A percentile compares a stretch with the other conserved stretches of the same genome.
Conservation (phyloP, 2,329 filamentous ascomycete genomes). For the Pseudonectria buxi region DNA sequence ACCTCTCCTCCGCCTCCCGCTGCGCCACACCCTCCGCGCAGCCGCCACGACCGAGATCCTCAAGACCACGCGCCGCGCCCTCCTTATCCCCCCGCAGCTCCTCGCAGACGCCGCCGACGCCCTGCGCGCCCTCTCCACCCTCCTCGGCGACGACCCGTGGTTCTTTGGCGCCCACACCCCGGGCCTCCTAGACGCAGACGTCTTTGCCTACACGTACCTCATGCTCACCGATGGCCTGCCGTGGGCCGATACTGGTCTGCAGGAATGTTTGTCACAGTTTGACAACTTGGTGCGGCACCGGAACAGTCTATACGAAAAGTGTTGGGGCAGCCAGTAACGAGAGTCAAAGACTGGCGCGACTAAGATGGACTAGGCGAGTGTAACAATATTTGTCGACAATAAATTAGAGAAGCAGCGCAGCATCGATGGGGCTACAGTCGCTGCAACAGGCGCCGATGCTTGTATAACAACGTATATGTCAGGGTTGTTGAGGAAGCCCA, state of each 20-base stretch:
- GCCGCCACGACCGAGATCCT: slow-evolving; percentile 72
- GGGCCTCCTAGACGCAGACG: slow-evolving; percentile 74
- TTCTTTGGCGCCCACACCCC: slow-evolving; percentile 49
- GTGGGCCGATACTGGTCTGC: slow-evolving; percentile 59
- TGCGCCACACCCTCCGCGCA: slow-evolving; percentile 59
- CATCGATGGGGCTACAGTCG: too few relatives aligned
- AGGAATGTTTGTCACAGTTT: slow-evolving; percentile 47
- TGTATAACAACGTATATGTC: too few relatives aligned
- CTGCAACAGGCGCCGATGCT: too few relatives aligned
- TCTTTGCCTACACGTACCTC: slow-evolving; percentile 86
- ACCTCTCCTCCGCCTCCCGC: slow-evolving; percentile 54
- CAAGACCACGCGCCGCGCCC: slow-evolving; percentile 44
- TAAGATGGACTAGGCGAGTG: neutral
- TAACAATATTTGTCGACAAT: neutral
- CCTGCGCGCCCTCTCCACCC: slow-evolving; percentile 37
- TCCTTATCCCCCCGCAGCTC: slow-evolving; percentile 29
- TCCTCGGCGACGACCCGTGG: slow-evolving; percentile 37
- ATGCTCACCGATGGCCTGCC: slow-evolving; percentile 58
- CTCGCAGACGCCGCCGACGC: slow-evolving; percentile 39
- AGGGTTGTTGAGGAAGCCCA: too few relatives aligned
- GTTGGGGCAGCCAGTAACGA: slow-evolving; percentile 17
- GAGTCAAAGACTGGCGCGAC: slow-evolving; percentile 1
- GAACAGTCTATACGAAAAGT: slow-evolving; percentile 27
- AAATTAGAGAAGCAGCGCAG: too few relatives aligned
- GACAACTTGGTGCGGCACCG: slow-evolving; percentile 52